Base-by-base conservation (phyloP, 345 rosid genomes). In the Dipteronia sinensis region DNA sequence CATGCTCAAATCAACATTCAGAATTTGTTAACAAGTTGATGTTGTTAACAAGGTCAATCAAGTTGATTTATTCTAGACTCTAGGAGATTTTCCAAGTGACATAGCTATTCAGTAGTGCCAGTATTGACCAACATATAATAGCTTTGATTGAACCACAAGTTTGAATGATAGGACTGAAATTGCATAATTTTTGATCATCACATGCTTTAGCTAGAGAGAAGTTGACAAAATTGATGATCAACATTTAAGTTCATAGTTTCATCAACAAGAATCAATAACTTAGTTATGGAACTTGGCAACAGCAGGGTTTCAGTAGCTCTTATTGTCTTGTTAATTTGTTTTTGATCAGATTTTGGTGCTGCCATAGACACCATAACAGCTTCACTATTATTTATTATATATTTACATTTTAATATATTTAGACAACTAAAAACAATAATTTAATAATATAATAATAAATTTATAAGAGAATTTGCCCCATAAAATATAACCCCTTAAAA, bases 321-420 rank as follows among this genome's bases (percentile, higher is more conserved):
- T 44, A 7, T 62, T 29, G 19, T 66, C 7, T 2, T 46, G 8
- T 58, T 58, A 10, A 66, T 5, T 65, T 72, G 7, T 23, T 73
- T 19, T 38, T 73, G 62, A 59, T 73, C 71, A 10, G 58, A 42
- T 61, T 29, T 72, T 40, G 64, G 77, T 7, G 19, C 19, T 67
- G 65, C 80, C 16, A 7, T 34, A 1, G 69, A 78, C 58, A 63
- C 49, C 70, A 69, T 81, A n/a, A n/a, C n/a, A n/a, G n/a, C n/a
- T n/a, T n/a, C n/a, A n/a, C n/a, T n/a, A n/a, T n/a, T n/a, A n/a
- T n/a, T n/a, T n/a, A n/a, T n/a, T n/a, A n/a, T n/a, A n/a, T n/a
- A n/a, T n/a, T n/a, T n/a, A n/a, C n/a, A n/a, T n/a, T n/a, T n/a
- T n/a, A n/a, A n/a, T n/a, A n/a, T n/a, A n/a, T n/a, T n/a, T n/a